Percentiles rank a stretch among this genome's conserved stretches.
Conservation (phyloP, 345 rosid genomes). For the Eucalyptus leucophloia region DNA sequence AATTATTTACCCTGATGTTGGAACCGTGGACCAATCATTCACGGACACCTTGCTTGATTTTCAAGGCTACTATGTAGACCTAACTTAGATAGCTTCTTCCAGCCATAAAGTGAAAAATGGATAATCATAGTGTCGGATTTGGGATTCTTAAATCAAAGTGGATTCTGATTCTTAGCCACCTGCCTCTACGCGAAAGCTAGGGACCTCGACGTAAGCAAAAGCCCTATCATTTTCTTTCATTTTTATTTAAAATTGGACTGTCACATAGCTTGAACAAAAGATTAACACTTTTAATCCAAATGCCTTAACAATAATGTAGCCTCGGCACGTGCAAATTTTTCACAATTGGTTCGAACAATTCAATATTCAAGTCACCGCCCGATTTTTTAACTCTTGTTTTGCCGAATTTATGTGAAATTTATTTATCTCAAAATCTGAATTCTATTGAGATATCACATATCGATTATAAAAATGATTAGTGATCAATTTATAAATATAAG, state of each 20-base stretch:
- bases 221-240: background rate
- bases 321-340: background rate
- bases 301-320: background rate
- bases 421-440: background rate
- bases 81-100: background rate
- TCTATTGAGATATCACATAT: background rate
- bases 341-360: background rate
- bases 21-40: background rate
- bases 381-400: background rate
- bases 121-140: background rate
- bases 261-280: background rate
- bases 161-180: background rate
- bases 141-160: conserved; percentile 3
- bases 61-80: background rate
- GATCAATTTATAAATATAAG: background rate
- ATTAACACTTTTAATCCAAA: background rate
- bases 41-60: background rate
- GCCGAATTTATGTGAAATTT: background rate
- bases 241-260: background rate
- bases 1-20: background rate
- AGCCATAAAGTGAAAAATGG: background rate
- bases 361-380: background rate
- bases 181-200: background rate
- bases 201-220: conserved; percentile 1
- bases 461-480: background rate